phyloP scores from a whole-genome alignment of 176 grass and related monocot genomes.

The Eragrostis curvula region DNA sequence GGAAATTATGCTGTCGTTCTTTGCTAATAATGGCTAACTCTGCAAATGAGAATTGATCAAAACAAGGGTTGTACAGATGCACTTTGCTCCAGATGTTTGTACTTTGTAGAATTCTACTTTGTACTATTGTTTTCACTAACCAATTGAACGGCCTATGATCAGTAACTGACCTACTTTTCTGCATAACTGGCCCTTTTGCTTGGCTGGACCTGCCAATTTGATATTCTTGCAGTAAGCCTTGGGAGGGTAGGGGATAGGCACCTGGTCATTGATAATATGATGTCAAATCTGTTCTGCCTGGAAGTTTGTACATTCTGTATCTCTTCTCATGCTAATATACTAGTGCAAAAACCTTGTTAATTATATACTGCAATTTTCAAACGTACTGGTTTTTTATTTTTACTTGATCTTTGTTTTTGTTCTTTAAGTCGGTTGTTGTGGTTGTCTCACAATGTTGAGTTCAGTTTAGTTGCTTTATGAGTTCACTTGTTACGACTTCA shows the following conservation, averaged over 20 bases:
- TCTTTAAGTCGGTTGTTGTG: not conserved
- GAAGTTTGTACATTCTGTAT: not conserved
- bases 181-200: not conserved
- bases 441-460: not conserved
- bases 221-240: not conserved
- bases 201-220: not conserved
- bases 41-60: not conserved
- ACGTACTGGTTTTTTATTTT: not conserved
- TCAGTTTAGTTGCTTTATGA: not conserved
- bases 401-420: not conserved
- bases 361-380: not conserved
- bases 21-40: not conserved
- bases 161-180: not conserved
- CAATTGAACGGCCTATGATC: not conserved
- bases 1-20: not conserved
- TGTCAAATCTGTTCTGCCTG: not conserved
- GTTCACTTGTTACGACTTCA: constrained; percentile 7
- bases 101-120: too few species aligned
- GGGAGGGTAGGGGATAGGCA: not conserved
- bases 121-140: not conserved
- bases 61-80: not conserved
- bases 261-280: not conserved
- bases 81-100: not conserved
- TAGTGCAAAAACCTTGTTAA: not conserved
- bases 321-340: not conserved